Evolutionary conservation across 345 rosid genomes (phyloP), one percentile per base, ranked within the genome.

Genomic region (Salix suchowensis): DNA sequence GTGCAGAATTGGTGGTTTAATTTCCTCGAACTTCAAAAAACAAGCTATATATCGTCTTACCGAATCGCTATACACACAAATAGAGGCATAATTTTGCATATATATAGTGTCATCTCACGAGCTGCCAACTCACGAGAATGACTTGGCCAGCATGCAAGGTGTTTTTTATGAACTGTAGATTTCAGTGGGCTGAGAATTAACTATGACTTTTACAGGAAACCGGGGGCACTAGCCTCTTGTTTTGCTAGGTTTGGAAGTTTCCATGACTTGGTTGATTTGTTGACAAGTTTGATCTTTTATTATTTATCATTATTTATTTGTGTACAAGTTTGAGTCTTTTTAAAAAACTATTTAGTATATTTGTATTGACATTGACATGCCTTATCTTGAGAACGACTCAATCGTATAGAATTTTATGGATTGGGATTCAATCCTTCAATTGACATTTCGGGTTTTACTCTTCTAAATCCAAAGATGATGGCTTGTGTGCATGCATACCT

Each of bases 171-270:
- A n/a, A 65, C n/a, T 28, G n/a, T 16, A 71, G 18, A 36, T 72
- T 73, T 66, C 85, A 55, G 76, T 66, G 67, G 75, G 85, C 84
- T 54, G 58, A 52, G 36, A 36, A 66, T 74, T 54, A 28, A 60
- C 69, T 8, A 5, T 42, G 62, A 46, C 55, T 58, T 70, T 52
- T 30, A 4, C 64, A 5, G 8, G 50, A 82, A 82, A 82, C 87
- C 76, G 48, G 73, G 88, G 84, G 87, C 87, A 16, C n/a, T 54
- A 12, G 90, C 88, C 85, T 73, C 78, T 79, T 81, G 90, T 86
- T 85, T 54, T 67, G 36, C 50, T 12, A 30, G 1, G 7, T 52
- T 52, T 52, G 58, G 58, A 52, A 52, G 23, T 52, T 52, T 52
- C 23, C n/a, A 50, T 52, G 58, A 18, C 9, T 7, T 21, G 23